Base-by-base conservation (phyloP, 768 basidiomycete species). In the Gelatoporia subvermispora region DNA sequence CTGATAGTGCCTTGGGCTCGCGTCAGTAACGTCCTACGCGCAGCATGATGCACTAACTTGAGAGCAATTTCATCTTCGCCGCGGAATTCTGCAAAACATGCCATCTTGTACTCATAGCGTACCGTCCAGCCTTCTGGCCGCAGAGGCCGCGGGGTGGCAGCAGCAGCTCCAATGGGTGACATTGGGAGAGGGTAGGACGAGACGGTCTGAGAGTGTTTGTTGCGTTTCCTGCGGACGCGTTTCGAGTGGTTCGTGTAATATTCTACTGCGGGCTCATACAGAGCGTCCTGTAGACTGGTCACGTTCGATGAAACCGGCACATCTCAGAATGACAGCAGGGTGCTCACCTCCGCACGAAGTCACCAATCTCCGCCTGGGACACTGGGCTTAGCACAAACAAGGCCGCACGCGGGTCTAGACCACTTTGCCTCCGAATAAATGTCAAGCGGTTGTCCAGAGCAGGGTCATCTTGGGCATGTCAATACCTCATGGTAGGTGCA, bases 31-130 rank as follows among this genome's bases (percentile, higher is more conserved):
- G 20, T 16, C 37, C 3, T n/a, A 28, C 38, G 39, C 20, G 15
- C 3, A 2, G 4, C 8, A 31, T 5, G 13, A 20, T 51, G 18
- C 43, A 72, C 84, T 55, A 55, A 94, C 93, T 93, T 93, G 51
- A 95, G 72, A 1, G 94, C 92, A 8, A 93, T 85, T 59, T 97
- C 93, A 50, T 89, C 81, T 65, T 98, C 95, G 11, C 89, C 83
- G 49, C 94, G 72, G 61, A 97, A 93, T 66, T 99, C 95, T 0
- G 95, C 93, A 65, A 97, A 98, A 57, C 88, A 86, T 0, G 88
- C 96, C 78, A 94, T 88, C 69, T 98, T 99, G 74, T 93, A 98
- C 63, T 97, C 94, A 60, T 97, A 97, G 24, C 96, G 74, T 17
- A 95, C 93, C 0, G 88, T 91, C 95, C 94, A 99, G 0, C 94